Evolutionary conservation across 768 basidiomycete species (phyloP).

Genomic region (Termitomyces sp.): DNA sequence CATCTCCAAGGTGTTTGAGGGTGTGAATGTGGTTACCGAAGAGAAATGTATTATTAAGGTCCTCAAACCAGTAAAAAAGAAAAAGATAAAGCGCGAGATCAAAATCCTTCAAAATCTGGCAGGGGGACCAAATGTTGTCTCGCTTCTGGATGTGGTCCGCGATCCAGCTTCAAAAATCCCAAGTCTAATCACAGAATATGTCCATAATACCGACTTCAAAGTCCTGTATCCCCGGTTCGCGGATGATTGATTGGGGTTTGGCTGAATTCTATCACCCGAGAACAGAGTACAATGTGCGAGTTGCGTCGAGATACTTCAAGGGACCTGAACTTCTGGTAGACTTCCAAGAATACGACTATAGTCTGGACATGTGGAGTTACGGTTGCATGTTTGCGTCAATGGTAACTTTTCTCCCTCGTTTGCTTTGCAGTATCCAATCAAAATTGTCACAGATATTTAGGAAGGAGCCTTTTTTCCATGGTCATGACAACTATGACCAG

Average conservation of each 20-base stretch:
- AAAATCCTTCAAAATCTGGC: slow-evolving; percentile 97
- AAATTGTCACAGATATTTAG: slow-evolving; percentile 76
- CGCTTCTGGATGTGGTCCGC: slow-evolving; percentile 90
- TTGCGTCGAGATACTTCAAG: slow-evolving; percentile 97
- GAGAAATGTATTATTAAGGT: slow-evolving; percentile 99
- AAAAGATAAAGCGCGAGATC: slow-evolving; percentile 99
- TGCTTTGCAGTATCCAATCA: slow-evolving; percentile 8
- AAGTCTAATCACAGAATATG: slow-evolving; percentile 94
- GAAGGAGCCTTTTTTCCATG: slow-evolving; percentile 99
- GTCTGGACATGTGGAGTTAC: slow-evolving; percentile 97
- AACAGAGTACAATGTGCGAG: slow-evolving; percentile 97
- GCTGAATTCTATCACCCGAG: slow-evolving; percentile 98
- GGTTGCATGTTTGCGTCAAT: slow-evolving; percentile 99
- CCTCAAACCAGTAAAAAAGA: slow-evolving; percentile 98
- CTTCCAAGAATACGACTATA: slow-evolving; percentile 98
- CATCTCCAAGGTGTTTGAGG: slow-evolving; percentile 75
- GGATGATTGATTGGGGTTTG: slow-evolving; percentile 97
- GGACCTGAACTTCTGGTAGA: slow-evolving; percentile 95
- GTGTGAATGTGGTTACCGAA: slow-evolving; percentile 84
- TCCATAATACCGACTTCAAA: slow-evolving; percentile 98
- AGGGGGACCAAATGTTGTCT: slow-evolving; percentile 93
- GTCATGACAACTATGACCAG: slow-evolving; percentile 98
- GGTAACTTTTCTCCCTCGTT: slow-evolving; percentile 40
- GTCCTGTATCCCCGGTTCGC: slow-evolving; percentile 92
- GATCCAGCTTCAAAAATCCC: slow-evolving; percentile 97